Evolutionary conservation across 2,329 filamentous ascomycete genomes (phyloP).

Genomic region (Penicillium concentricum): DNA sequence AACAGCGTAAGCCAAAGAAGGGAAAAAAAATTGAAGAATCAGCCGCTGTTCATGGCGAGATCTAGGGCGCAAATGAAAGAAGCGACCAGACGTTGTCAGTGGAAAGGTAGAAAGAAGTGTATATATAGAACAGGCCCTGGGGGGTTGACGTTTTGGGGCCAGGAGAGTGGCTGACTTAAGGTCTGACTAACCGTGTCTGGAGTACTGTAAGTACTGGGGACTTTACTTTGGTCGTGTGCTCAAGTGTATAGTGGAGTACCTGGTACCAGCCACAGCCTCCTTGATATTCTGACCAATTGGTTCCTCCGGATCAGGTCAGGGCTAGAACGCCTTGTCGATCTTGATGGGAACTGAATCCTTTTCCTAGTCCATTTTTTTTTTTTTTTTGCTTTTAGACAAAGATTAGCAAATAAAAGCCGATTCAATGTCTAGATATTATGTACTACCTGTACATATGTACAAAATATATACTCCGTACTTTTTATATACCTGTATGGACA

Average conservation of each 20-base stretch:
- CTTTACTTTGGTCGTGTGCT: constrained; percentile 2
- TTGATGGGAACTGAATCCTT: not conserved
- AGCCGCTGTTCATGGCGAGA: constrained; percentile 20
- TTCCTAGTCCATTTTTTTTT: not conserved
- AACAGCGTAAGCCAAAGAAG: constrained; percentile 1
- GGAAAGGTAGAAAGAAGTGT: constrained; percentile 7
- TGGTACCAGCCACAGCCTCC: constrained; percentile 6
- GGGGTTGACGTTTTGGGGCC: constrained; percentile 20
- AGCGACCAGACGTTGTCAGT: constrained; percentile 11
- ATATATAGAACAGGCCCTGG: constrained; percentile 12
- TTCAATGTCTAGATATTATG: not conserved
- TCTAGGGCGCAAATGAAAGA: constrained; percentile 8
- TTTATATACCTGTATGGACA: not conserved
- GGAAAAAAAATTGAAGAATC: not conserved
- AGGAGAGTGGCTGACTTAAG: constrained; percentile 27
- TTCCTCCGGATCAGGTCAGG: constrained; percentile 18
- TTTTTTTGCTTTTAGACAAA: not conserved
- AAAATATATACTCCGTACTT: not conserved
- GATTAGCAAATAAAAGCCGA: not conserved
- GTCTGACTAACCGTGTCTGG: constrained; percentile 5
- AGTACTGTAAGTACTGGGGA: constrained; percentile 4
- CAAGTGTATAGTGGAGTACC: constrained; percentile 6
- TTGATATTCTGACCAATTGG: constrained; percentile 12
- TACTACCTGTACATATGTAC: not conserved
- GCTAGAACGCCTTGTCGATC: constrained; percentile 19